phyloP scores from a whole-genome alignment of 108 stramenopile species.

The Nannochloropsis gaditana region DNA sequence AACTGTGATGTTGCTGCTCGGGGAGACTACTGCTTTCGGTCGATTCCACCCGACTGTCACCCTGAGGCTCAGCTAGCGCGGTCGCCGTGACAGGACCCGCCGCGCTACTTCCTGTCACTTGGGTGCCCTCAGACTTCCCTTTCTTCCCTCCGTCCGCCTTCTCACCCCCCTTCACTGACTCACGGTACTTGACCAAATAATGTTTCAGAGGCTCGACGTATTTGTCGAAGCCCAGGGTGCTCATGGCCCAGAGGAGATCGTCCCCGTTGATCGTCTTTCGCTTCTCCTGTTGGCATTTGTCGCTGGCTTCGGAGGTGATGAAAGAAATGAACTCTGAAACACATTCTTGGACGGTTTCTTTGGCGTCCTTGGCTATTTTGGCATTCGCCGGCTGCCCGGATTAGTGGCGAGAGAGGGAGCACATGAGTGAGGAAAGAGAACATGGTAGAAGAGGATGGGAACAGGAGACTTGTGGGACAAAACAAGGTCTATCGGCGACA shows the following conservation, averaged over 20 bases:
- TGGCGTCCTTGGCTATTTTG: constrained; percentile 99
- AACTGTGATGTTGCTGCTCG: too few relatives aligned
- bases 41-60: too few relatives aligned
- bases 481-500: background rate
- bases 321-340: constrained; percentile 99
- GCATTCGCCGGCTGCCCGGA: constrained; percentile 75
- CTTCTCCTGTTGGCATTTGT: constrained; percentile 96
- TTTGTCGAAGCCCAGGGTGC: constrained; percentile 95
- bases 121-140: background rate
- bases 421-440: background rate
- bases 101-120: background rate
- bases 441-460: background rate
- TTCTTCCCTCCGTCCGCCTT: background rate
- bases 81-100: background rate
- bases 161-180: constrained; percentile 39
- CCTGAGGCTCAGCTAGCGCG: background rate
- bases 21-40: too few relatives aligned
- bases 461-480: background rate
- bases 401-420: background rate
- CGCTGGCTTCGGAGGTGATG: constrained; percentile 94
- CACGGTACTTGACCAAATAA: constrained; percentile 92
- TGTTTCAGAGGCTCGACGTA: constrained; percentile 96
- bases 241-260: constrained; percentile 98
- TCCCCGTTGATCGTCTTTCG: constrained; percentile 99
- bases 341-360: constrained; percentile 97